These are phyloP conservation scores for Chaetomium strumarium DNA, from an alignment of 2,329 filamentous ascomycete species.

Conservation along the genomic window DNA sequence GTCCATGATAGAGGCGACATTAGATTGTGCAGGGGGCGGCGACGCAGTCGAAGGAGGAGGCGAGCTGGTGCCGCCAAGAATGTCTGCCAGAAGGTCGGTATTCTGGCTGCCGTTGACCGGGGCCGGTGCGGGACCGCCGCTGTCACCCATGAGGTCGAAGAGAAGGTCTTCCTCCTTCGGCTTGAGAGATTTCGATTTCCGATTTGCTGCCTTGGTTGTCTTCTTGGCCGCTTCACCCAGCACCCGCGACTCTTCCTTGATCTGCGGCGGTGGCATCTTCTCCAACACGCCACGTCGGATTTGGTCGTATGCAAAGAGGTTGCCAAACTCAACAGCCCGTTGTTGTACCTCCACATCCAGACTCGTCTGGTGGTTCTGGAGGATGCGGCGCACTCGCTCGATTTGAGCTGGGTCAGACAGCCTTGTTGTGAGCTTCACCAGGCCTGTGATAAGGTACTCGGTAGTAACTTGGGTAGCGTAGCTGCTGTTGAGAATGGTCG, in stretches of 20 bases:
- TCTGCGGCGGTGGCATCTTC: slow-evolving; percentile 96
- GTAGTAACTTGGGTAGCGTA: slow-evolving; percentile 87
- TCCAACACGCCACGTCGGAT: slow-evolving; percentile 87
- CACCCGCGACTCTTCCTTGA: slow-evolving; percentile 89
- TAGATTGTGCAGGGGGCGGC: slow-evolving; percentile 51
- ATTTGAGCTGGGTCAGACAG: slow-evolving; percentile 79
- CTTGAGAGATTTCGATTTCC: slow-evolving; percentile 71
- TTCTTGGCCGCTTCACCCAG: slow-evolving; percentile 66
- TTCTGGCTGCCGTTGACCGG: slow-evolving; percentile 55
- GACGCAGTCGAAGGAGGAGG: slow-evolving; percentile 47
- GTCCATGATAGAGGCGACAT: slow-evolving; percentile 78
- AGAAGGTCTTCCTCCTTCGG: slow-evolving; percentile 87
- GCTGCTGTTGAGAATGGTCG: slow-evolving; percentile 85
- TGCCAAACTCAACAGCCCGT: slow-evolving; percentile 88
- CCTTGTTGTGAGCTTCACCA: slow-evolving; percentile 91
- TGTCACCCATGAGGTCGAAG: slow-evolving; percentile 84
- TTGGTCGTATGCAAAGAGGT: slow-evolving; percentile 85
- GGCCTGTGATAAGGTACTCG: slow-evolving; percentile 91
- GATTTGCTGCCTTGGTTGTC: slow-evolving; percentile 62
- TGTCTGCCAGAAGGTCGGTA: slow-evolving; percentile 86
- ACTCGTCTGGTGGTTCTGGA: slow-evolving; percentile 74
- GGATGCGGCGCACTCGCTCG: slow-evolving; percentile 73
- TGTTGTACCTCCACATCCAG: slow-evolving; percentile 95
- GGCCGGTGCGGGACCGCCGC: slow-evolving; percentile 51
- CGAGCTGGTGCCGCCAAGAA: slow-evolving; percentile 68